Percentiles rank a stretch among this genome's conserved stretches.
Conservation (phyloP, 2,329 filamentous ascomycete genomes). For the Aspergillus ochraceoroseus region DNA sequence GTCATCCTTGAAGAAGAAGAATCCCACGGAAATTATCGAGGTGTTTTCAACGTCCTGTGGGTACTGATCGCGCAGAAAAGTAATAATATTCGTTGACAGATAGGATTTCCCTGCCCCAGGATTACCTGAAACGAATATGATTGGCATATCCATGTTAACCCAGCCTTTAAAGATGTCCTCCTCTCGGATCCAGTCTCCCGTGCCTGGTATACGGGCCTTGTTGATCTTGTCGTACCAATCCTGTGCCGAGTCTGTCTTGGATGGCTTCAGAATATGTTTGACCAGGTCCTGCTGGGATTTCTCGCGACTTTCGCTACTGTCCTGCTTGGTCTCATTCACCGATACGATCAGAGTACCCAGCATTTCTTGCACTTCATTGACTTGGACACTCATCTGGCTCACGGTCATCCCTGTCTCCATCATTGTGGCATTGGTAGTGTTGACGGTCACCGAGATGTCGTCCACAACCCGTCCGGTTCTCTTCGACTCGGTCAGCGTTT, state of each 20-base stretch:
- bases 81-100: conserved; percentile 44
- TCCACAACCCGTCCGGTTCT: conserved; percentile 9
- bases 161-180: conserved; percentile 42
- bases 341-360: conserved; percentile 5
- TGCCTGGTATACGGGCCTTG: conserved; percentile 40
- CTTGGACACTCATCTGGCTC: conserved; percentile 10
- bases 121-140: conserved; percentile 46
- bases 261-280: conserved; percentile 38
- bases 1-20: conserved; percentile 50
- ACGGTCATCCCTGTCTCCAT: conserved; percentile 9
- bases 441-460: conserved; percentile 3
- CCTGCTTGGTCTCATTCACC: conserved; percentile 5
- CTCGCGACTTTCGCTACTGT: neutral
- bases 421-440: conserved; percentile 4
- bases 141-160: conserved; percentile 37
- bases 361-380: conserved; percentile 12
- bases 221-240: conserved; percentile 44
- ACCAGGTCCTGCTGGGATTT: conserved; percentile 2
- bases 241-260: conserved; percentile 37
- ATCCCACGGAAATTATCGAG: conserved; percentile 35
- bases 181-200: conserved; percentile 46
- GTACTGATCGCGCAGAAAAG: conserved; percentile 35
- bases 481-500: conserved; percentile 14
- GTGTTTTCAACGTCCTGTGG: conserved; percentile 19
- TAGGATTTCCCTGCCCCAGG: conserved; percentile 49